phyloP scores from a whole-genome alignment of 306 rosid species.

The Heteromeles arbutifolia region DNA sequence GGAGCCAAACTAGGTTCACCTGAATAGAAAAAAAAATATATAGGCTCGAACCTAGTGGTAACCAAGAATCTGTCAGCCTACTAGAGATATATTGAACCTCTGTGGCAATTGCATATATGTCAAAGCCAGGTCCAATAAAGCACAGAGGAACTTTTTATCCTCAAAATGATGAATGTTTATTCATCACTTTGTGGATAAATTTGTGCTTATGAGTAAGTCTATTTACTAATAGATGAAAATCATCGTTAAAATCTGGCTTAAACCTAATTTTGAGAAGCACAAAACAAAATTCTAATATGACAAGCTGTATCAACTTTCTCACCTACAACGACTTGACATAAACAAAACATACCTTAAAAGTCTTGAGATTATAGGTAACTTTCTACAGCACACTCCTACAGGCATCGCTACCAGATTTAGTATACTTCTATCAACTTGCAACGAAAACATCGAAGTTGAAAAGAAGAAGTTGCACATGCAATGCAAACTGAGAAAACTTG shows the following conservation, averaged over 20 bases:
- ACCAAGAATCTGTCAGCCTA: not conserved
- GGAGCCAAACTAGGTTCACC: not conserved
- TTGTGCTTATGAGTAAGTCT: not conserved
- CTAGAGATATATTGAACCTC: not conserved
- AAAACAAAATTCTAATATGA: not conserved
- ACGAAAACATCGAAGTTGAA: not conserved
- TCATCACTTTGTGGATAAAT: not conserved
- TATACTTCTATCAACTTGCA: not conserved
- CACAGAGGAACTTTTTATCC: not conserved
- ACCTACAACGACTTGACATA: not conserved
- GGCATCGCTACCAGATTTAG: not conserved
- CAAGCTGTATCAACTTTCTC: not conserved
- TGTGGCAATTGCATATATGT: not conserved
- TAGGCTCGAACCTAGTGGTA: not conserved
- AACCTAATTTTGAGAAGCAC: not conserved
- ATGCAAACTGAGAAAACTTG: not conserved
- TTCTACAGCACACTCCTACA: not conserved
- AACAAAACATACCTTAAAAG: not conserved
- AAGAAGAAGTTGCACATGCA: not conserved
- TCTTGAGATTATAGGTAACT: not conserved
- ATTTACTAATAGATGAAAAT: not conserved
- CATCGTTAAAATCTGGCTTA: not conserved
- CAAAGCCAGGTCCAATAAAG: not conserved
- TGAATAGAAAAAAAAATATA: too few species aligned
- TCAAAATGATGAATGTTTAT: too few species aligned